Conservation (phyloP, 139 green algal genomes). For the Chlorella vulgaris region DNA sequence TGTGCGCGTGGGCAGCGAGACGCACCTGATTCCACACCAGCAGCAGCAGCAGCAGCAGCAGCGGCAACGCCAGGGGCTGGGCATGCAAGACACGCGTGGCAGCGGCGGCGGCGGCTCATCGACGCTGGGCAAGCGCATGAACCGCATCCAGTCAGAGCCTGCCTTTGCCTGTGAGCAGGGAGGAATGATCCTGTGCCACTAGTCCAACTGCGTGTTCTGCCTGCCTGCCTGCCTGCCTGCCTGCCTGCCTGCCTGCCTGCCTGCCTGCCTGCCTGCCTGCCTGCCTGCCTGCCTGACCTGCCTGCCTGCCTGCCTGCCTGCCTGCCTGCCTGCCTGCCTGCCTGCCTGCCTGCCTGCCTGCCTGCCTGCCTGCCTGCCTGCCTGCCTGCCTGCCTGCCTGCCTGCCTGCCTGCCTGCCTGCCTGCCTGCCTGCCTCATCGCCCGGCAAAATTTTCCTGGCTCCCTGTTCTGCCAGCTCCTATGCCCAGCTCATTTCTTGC, state of each 20-base stretch:
- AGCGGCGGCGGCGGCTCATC: neutral
- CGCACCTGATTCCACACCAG: slow-evolving; percentile 56
- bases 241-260: neutral
- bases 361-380: neutral
- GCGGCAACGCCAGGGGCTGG: neutral
- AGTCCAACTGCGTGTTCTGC: neutral
- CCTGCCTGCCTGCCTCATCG: neutral
- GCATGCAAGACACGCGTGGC: too few relatives aligned
- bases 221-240: neutral
- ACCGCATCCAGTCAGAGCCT: slow-evolving; percentile 41
- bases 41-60: neutral
- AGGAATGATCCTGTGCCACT: too few relatives aligned
- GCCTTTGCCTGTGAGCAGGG: slow-evolving; percentile 1
- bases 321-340: neutral
- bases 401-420: neutral
- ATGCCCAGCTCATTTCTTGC: neutral
- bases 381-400: neutral
- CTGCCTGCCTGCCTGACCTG: neutral
- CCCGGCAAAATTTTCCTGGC: too few relatives aligned
- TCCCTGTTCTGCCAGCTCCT: neutral
- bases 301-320: neutral
- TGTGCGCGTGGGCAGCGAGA: slow-evolving; percentile 65
- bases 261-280: neutral
- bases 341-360: neutral
- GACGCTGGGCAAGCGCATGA: slow-evolving; percentile 41